Evolutionary conservation across 2,329 filamentous ascomycete genomes (phyloP), one percentile per base, ranked within the genome.

Genomic region (Aureobasidium sp.): DNA sequence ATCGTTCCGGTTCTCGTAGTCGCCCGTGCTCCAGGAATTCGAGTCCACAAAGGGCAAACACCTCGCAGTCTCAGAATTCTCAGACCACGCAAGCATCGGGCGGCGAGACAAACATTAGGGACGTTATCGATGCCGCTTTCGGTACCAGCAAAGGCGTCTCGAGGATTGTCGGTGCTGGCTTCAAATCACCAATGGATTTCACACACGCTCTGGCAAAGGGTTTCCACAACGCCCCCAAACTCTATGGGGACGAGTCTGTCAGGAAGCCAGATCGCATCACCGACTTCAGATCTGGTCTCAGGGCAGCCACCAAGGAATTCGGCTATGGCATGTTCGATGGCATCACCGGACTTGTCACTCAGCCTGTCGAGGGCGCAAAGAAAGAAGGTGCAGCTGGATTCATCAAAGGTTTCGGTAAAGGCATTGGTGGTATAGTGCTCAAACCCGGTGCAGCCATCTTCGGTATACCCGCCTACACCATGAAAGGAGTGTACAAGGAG

Each of bases 361-460:
- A 90, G 60, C 88, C 88, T 0, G 64, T 84, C 3, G 76, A 76
- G 52, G 87, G 81, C 16, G 79, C 79, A 2, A 75, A 76, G 60
- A 79, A 84, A 57, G 79, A 82, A 56, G 83, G 82, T 2, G 64
- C 73, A 4, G 75, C 73, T 3, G 88, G 88, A 1, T 74, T 91
- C 7, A 63, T 90, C 14, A 91, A 90, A 67, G 88, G 88, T 0
- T 75, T 91, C 41, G 87, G 83, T 1, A 91, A 88, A 65, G 88
- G 87, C 1, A 79, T 91, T 41, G 87, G 85, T 3, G 88, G 88
- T 0, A 62, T 90, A 3, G 71, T 89, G 2, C 68, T 90, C 6
- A 94, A 94, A 65, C 85, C 86, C 8, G 79, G 80, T 39, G 86
- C 87, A 52, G 58, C 47, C 11, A 44, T 54, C 19, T 58, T 58